phyloP scores from a whole-genome alignment of 2,329 filamentous ascomycete genomes.

The Mycocentrospora acerina region DNA sequence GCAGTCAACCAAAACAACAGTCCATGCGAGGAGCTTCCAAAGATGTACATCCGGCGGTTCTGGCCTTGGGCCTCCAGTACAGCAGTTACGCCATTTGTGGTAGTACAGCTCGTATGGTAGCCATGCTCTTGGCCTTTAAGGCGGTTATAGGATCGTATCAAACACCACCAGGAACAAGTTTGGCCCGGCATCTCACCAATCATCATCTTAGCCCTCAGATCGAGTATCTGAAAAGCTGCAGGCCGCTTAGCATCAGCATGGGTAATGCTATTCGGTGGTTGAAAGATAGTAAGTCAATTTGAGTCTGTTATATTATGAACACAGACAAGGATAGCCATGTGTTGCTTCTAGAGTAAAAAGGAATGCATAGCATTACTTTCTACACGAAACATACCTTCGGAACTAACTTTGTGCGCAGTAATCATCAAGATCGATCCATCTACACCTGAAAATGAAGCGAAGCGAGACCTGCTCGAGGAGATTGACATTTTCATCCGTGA shows the following conservation, averaged over 20 bases:
- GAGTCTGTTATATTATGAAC: too few relatives aligned
- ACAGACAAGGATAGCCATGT: not conserved
- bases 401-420: constrained; percentile 45
- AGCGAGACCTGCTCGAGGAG: constrained; percentile 71
- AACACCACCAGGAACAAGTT: constrained; percentile 79
- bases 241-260: constrained; percentile 96
- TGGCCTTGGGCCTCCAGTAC: constrained; percentile 87
- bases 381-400: not conserved
- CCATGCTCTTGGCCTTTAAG: constrained; percentile 87
- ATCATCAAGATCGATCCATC: constrained; percentile 90
- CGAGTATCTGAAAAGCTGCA: constrained; percentile 87
- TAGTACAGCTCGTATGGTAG: constrained; percentile 83
- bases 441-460: constrained; percentile 77
- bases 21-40: constrained; percentile 62
- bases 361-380: not conserved
- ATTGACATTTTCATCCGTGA: constrained; percentile 92
- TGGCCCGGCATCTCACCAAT: constrained; percentile 87
- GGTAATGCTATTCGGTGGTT: constrained; percentile 95
- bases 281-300: constrained; percentile 60
- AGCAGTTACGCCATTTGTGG: constrained; percentile 85
- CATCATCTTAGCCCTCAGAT: constrained; percentile 94
- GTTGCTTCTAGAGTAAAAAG: not conserved
- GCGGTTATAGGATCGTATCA: constrained; percentile 90
- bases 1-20: constrained; percentile 70
- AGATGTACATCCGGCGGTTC: constrained; percentile 81